These are phyloP conservation scores for Reutealis trisperma DNA, from an alignment of 345 rosid genomes.

Conservation along the genomic window DNA sequence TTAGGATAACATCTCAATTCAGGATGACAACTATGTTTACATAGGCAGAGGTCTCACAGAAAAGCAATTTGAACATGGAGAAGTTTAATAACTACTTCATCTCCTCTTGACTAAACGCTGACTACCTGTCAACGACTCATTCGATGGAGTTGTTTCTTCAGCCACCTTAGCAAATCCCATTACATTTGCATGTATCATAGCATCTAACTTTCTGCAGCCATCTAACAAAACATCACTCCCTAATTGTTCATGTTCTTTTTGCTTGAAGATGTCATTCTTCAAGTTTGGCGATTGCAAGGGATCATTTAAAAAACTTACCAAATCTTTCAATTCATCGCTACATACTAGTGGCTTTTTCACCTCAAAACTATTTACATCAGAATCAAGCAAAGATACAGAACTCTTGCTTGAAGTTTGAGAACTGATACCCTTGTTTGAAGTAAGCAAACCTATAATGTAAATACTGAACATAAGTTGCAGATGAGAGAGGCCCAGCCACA, in stretches of 20 bases:
- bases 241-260: slow-evolving; percentile 10
- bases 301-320: slow-evolving; percentile 30
- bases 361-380: slow-evolving; percentile 28
- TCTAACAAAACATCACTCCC: neutral
- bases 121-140: slow-evolving; percentile 3
- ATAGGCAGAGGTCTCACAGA: neutral
- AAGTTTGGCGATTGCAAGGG: slow-evolving; percentile 13
- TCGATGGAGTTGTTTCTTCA: slow-evolving; percentile 14
- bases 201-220: slow-evolving; percentile 24
- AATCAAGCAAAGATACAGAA: slow-evolving; percentile 37
- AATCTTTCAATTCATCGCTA: slow-evolving; percentile 39
- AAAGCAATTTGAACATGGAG: neutral
- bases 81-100: slow-evolving; percentile 11
- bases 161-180: slow-evolving; percentile 25
- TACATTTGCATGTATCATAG: slow-evolving; percentile 40
- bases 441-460: slow-evolving; percentile 33
- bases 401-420: slow-evolving; percentile 16
- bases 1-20: neutral
- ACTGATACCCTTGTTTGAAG: neutral
- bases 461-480: slow-evolving; percentile 54
- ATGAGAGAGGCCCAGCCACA: slow-evolving; percentile 53
- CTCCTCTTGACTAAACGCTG: slow-evolving; percentile 42
- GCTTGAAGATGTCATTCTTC: slow-evolving; percentile 1
- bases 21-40: neutral
- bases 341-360: slow-evolving; percentile 7